phyloP scores from a whole-genome alignment of 225 moss, liverwort and hornwort species.

The Physcomitrium patens region DNA sequence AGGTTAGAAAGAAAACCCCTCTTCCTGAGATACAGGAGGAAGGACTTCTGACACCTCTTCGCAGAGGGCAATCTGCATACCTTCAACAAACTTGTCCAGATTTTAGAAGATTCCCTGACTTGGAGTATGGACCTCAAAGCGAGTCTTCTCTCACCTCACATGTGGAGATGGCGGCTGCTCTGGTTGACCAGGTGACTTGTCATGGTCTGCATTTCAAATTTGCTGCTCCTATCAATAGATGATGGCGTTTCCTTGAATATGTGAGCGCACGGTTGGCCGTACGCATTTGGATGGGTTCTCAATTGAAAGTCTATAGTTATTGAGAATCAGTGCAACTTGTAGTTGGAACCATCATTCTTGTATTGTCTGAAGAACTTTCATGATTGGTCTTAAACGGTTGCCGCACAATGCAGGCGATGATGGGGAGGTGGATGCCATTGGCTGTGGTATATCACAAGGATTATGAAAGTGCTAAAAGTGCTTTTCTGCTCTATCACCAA shows the following conservation, averaged over 20 bases:
- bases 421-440: slow-evolving; percentile 80
- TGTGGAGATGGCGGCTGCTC: slow-evolving; percentile 80
- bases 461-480: slow-evolving; percentile 68
- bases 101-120: slow-evolving; percentile 36
- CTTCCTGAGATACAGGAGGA: slow-evolving; percentile 84
- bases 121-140: slow-evolving; percentile 38
- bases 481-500: slow-evolving; percentile 71
- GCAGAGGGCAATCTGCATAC: slow-evolving; percentile 55
- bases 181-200: slow-evolving; percentile 72
- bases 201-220: not conserved
- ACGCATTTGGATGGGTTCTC: no score
- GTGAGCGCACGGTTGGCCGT: no score
- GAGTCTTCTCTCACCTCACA: slow-evolving; percentile 68
- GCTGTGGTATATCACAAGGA: slow-evolving; percentile 80
- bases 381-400: not conserved
- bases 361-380: not conserved
- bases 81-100: slow-evolving; percentile 33
- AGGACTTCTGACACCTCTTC: slow-evolving; percentile 61
- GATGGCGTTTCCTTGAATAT: no score
- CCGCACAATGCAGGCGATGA: slow-evolving; percentile 62
- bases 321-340: no score
- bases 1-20: slow-evolving; percentile 59
- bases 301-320: no score
- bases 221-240: no score
- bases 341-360: not conserved